Conservation (phyloP, 768 basidiomycete species). For the Tricholoma saponaceum region DNA sequence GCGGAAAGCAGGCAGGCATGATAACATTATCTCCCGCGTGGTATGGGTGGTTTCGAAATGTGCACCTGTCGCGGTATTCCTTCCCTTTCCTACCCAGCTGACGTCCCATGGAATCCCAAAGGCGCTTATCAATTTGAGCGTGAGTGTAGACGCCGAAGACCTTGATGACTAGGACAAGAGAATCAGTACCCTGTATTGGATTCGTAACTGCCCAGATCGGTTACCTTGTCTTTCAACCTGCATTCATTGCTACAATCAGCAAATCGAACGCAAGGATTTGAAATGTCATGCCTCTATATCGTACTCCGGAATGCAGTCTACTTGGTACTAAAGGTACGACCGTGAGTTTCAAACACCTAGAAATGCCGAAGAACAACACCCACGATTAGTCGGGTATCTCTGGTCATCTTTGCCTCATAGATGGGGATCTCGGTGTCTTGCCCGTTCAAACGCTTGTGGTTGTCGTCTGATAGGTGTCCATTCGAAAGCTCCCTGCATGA, state of each 20-base stretch:
- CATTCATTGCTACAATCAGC: conserved; percentile 16
- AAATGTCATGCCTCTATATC: conserved; percentile 19
- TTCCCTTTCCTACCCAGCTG: conserved; percentile 32
- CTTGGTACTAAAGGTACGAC: conserved; percentile 35
- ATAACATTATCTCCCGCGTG: background rate
- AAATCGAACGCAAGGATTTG: background rate
- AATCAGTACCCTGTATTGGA: background rate
- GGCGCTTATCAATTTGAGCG: conserved; percentile 31
- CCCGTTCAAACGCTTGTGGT: conserved; percentile 56
- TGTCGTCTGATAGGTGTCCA: conserved; percentile 65
- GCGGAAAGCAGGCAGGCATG: background rate
- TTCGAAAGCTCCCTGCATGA: conserved; percentile 59
- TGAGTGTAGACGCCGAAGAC: conserved; percentile 38
- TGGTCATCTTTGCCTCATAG: conserved; percentile 66
- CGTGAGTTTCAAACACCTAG: background rate
- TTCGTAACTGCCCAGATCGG: background rate
- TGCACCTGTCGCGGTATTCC: conserved; percentile 1
- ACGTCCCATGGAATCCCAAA: conserved; percentile 35
- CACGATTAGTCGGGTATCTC: conserved; percentile 48
- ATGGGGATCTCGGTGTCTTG: conserved; percentile 46
- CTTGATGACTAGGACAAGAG: conserved; percentile 23
- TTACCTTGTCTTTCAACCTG: conserved; percentile 19
- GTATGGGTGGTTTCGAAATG: background rate
- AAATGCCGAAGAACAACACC: conserved; percentile 12
- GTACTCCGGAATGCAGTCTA: conserved; percentile 41